These are phyloP conservation scores for Notholithocarpus densiflorus DNA, from an alignment of 306 rosid species.

Conservation along the genomic window DNA sequence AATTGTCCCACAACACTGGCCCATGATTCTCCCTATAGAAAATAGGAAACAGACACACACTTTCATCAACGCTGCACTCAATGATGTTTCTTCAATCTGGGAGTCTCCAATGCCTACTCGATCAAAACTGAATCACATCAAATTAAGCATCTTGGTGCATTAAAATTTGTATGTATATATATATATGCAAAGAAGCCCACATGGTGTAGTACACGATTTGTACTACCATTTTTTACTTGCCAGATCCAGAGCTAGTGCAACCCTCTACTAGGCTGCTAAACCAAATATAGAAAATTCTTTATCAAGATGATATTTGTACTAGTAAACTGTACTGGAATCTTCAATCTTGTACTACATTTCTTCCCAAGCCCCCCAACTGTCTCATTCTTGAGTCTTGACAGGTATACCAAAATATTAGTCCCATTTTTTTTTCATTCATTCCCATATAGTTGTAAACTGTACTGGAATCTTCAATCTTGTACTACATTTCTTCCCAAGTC, in stretches of 20 bases:
- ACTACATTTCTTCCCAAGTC: neutral
- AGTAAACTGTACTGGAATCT: neutral
- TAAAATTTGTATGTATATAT: neutral
- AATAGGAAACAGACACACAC: neutral
- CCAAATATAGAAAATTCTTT: neutral
- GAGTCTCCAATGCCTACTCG: neutral
- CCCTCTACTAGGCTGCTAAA: neutral
- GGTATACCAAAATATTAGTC: neutral
- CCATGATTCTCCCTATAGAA: neutral
- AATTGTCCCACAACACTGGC: neutral
- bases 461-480: slow-evolving; percentile 1
- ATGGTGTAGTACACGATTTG: neutral
- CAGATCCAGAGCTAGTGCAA: neutral
- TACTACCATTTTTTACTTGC: neutral
- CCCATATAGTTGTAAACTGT: neutral
- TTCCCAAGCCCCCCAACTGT: neutral
- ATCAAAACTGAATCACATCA: neutral
- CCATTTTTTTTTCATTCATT: neutral
- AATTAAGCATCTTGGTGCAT: neutral
- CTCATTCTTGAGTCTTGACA: neutral
- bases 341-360: neutral
- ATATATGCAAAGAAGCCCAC: neutral
- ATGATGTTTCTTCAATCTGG: slow-evolving; percentile 64
- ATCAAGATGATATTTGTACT: neutral
- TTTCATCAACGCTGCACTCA: slow-evolving; percentile 99